phyloP scores from a whole-genome alignment of 306 rosid species.

The Pterocarpus macrocarpus region DNA sequence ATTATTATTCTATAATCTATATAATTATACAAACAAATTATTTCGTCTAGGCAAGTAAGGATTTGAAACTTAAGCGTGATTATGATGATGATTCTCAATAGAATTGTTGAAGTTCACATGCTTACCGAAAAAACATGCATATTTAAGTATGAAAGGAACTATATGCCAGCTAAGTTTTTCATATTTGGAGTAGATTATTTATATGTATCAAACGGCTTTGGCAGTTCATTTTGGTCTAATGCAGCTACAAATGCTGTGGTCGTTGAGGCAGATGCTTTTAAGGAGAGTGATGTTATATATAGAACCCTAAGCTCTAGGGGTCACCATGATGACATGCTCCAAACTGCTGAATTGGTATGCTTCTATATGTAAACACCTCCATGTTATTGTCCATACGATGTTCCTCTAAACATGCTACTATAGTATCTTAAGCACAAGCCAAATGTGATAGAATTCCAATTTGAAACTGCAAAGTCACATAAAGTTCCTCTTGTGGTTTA shows the following conservation, averaged over 20 bases:
- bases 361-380: background rate
- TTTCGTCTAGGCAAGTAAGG: too few species aligned
- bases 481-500: background rate
- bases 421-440: background rate
- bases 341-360: slow-evolving; percentile 79
- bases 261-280: slow-evolving; percentile 97
- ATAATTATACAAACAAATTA: too few species aligned
- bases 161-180: too few species aligned
- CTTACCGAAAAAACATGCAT: too few species aligned
- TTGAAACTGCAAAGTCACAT: background rate
- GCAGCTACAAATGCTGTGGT: slow-evolving; percentile 69
- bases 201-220: slow-evolving; percentile 31
- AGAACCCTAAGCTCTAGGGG: slow-evolving; percentile 76
- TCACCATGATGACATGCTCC: slow-evolving; percentile 84
- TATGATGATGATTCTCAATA: too few species aligned
- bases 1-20: too few species aligned
- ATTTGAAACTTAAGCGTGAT: too few species aligned
- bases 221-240: slow-evolving; percentile 80
- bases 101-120: too few species aligned
- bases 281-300: slow-evolving; percentile 82
- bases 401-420: background rate
- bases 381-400: background rate
- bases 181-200: background rate
- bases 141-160: too few species aligned
- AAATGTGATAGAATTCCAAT: background rate